A percentile compares a stretch with the other conserved stretches of the same genome.
Evolutionary conservation across 768 basidiomycete species (phyloP).

Genomic region (Suillus discolor): DNA sequence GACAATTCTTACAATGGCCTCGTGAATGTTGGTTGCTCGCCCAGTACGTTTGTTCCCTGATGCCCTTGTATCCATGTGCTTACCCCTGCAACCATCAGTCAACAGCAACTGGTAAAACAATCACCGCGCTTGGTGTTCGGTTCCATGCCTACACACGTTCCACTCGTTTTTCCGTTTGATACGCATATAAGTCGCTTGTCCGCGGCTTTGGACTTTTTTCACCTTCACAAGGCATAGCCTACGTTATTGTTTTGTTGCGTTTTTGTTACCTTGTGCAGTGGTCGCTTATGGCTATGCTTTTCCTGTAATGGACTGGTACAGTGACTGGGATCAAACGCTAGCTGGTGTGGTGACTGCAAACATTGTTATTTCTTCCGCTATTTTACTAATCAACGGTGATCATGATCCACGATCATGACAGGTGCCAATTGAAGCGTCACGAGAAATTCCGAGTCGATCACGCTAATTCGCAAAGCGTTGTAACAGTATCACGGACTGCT

Average conservation of each 20-base stretch:
- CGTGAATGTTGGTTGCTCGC: constrained; percentile 41
- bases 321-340: not conserved
- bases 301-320: not conserved
- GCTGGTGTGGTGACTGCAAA: not conserved
- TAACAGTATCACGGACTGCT: not conserved
- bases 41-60: constrained; percentile 29
- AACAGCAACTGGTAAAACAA: constrained; percentile 6
- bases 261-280: not conserved
- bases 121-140: constrained; percentile 10
- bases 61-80: not conserved
- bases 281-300: not conserved
- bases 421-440: not conserved
- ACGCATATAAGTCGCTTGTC: constrained; percentile 10
- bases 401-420: not conserved
- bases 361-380: not conserved
- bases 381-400: not conserved
- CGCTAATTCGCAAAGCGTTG: not conserved
- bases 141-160: constrained; percentile 3
- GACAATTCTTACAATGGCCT: constrained; percentile 37
- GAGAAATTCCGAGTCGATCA: not conserved
- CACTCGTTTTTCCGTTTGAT: constrained; percentile 22
- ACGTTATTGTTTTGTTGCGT: constrained; percentile 14
- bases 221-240: constrained; percentile 8
- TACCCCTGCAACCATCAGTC: constrained; percentile 16
- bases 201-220: not conserved